Base-by-base conservation (phyloP, 2,329 filamentous ascomycete genomes). In the Alternaria sp. region DNA sequence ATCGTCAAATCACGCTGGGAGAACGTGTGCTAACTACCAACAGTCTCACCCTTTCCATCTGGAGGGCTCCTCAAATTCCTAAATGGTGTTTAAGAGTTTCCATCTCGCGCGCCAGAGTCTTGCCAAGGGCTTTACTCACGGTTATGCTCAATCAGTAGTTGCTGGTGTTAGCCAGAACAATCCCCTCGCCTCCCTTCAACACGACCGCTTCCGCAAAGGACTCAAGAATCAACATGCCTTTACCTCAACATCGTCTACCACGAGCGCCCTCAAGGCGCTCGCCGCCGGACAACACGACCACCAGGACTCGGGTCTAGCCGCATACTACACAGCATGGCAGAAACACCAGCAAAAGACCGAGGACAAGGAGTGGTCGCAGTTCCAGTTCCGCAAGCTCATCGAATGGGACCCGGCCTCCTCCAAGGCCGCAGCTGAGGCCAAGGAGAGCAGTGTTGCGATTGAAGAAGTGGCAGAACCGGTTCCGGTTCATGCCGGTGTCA, bases 101-200 rank as follows among this genome's bases (percentile, higher is more conserved):
- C 86, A 89, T 85, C 92, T 98, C 86, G 93, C 97, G 89, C 94
- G 95, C 86, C 92, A 94, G 87, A 94, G 92, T 90, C 91, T 97
- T 83, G 90, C 92, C 78, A 98, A 98, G 85, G 93, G 94, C 77
- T 91, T 98, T 81, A 94, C 93, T 80, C 93, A 98, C 88, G 94
- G 94, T 83, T 98, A 97, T 87, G 94, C 94, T 74, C 94, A 98
- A 81, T 97, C 94, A 66, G 91, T 98, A 82, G 93, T 99, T 83
- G 95, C 95, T 77, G 94, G 93, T 74, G 86, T 89, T 83, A 78
- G 93, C 43, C 84, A 87, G 65, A 85, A 85, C 70, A 85, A 85
- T 58, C 81, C 83, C 44, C 80, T 88, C 60, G 85, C 84, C 65
- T 81, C 85, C 43, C 82, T 89, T 73, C 76, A 74, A 70, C 74